Percentiles rank a stretch among this genome's conserved stretches.
Conservation (phyloP, 495 filamentous ascomycete genomes). For the Penicillium bovifimosum region DNA sequence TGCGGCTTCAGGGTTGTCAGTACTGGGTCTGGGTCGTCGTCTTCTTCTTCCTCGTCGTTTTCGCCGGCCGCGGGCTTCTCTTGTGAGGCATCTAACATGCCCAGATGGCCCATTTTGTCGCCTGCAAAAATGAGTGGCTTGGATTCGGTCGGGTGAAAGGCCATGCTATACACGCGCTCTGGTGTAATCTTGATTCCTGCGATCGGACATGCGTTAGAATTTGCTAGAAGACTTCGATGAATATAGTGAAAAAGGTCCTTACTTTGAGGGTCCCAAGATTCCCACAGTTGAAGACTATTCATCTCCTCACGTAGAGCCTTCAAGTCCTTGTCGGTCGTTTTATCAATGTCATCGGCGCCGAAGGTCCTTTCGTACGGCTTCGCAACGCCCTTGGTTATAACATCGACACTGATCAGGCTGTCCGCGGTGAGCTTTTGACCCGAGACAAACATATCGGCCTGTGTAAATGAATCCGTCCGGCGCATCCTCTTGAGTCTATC, state of each 20-base stretch:
- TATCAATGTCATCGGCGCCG: conserved; percentile 70
- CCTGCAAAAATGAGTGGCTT: conserved; percentile 93
- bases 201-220: conserved; percentile 9
- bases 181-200: conserved; percentile 88
- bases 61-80: conserved; percentile 51
- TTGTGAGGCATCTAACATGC: conserved; percentile 88
- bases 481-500: conserved; percentile 67
- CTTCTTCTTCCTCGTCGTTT: conserved; percentile 58
- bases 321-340: conserved; percentile 71
- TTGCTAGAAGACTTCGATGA: neutral
- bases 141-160: conserved; percentile 78
- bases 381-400: conserved; percentile 61
- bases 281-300: conserved; percentile 73
- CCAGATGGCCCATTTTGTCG: conserved; percentile 90
- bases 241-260: conserved; percentile 18
- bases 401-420: conserved; percentile 43
- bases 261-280: conserved; percentile 74
- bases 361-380: conserved; percentile 79
- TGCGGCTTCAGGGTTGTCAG: conserved; percentile 87
- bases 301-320: conserved; percentile 75
- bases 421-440: conserved; percentile 57
- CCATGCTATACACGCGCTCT: conserved; percentile 80
- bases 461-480: conserved; percentile 62
- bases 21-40: conserved; percentile 61
- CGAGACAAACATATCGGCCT: conserved; percentile 73